A percentile compares a stretch with the other conserved stretches of the same genome.
phyloP scores from a whole-genome alignment of 2,329 filamentous ascomycete genomes.

The Colletotrichum nymphaeae region DNA sequence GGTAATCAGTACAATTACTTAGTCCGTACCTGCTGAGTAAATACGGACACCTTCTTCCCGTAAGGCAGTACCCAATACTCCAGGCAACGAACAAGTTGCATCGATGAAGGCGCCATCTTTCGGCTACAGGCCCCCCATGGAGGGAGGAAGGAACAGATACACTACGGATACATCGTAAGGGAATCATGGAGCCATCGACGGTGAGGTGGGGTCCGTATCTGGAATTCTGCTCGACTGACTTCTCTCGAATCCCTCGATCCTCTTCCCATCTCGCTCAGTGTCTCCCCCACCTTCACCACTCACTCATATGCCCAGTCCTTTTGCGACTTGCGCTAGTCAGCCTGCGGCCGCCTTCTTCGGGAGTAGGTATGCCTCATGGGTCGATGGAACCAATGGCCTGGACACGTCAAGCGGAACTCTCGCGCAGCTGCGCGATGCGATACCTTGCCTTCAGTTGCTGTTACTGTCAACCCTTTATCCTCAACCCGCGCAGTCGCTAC shows the following conservation, averaged over 20 bases:
- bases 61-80: background rate
- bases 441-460: background rate
- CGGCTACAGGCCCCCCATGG: background rate
- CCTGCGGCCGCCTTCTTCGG: conserved; percentile 9
- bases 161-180: too few relatives aligned
- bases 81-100: background rate
- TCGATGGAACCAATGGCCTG: background rate
- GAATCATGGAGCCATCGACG: background rate
- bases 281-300: background rate
- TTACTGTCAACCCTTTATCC: background rate
- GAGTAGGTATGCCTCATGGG: background rate
- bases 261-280: background rate
- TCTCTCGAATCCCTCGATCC: background rate
- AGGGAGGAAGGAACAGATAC: background rate
- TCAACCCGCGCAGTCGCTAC: too few relatives aligned
- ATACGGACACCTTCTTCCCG: too few relatives aligned
- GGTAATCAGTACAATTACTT: background rate
- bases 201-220: background rate
- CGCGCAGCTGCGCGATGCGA: background rate
- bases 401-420: background rate
- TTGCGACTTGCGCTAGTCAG: conserved; percentile 5
- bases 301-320: background rate
- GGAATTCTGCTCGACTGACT: background rate
- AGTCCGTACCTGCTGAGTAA: background rate
- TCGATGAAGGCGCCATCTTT: background rate